Evolutionary conservation across 768 basidiomycete species (phyloP).

Genomic region (Suillus sp.): DNA sequence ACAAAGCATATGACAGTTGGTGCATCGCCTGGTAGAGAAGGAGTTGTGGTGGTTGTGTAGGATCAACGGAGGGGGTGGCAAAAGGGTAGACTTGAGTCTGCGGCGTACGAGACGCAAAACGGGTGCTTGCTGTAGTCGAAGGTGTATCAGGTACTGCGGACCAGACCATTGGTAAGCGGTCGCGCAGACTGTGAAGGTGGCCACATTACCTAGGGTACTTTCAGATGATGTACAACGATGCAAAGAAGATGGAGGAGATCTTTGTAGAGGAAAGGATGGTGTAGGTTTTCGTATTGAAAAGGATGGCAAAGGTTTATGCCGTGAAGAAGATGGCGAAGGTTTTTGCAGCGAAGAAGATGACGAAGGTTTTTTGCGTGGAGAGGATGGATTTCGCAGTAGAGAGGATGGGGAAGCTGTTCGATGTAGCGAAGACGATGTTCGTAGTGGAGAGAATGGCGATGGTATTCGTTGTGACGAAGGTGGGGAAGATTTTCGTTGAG

Average conservation of each 20-base stretch:
- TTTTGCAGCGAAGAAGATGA: background rate
- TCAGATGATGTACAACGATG: background rate
- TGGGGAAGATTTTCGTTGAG: background rate
- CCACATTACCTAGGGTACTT: background rate
- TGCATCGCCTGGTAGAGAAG: slow-evolving; percentile 44
- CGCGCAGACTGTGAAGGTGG: background rate
- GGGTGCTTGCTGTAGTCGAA: slow-evolving; percentile 5
- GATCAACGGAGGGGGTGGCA: slow-evolving; percentile 32
- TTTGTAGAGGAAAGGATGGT: background rate
- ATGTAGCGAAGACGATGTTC: background rate
- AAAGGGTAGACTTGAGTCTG: slow-evolving; percentile 21
- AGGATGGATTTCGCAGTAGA: slow-evolving; percentile 9
- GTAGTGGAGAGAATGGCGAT: slow-evolving; percentile 19
- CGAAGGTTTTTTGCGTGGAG: background rate
- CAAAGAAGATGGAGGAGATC: background rate
- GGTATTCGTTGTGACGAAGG: background rate
- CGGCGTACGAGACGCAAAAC: slow-evolving; percentile 1
- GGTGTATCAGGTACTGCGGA: background rate
- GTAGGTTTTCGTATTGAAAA: background rate
- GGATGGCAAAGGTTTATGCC: slow-evolving; percentile 14
- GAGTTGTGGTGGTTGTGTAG: slow-evolving; percentile 40
- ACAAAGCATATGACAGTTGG: slow-evolving; percentile 42
- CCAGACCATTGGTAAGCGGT: background rate
- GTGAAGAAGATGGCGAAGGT: background rate
- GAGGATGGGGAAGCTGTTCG: background rate